Percentiles rank a stretch among this genome's conserved stretches.
Conservation (phyloP, 2,329 filamentous ascomycete species). For the Sporothrix sp. region DNA sequence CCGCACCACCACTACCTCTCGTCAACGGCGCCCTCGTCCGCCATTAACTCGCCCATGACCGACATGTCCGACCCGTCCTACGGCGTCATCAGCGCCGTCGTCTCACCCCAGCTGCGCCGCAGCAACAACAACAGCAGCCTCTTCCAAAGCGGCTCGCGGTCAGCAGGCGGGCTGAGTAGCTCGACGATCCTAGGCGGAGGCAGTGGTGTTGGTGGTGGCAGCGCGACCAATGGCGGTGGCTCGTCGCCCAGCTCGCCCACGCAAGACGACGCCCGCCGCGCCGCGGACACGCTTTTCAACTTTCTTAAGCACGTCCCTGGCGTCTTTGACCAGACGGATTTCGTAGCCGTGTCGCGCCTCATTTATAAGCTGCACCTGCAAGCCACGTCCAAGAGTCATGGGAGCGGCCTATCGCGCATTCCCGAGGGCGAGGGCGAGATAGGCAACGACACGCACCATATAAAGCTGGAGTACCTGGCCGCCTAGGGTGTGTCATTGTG, state of each 20-base stretch:
- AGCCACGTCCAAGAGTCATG: constrained; percentile 19
- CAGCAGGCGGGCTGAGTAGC: constrained; percentile 19
- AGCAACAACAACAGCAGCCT: constrained; percentile 43
- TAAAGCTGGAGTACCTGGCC: constrained; percentile 31
- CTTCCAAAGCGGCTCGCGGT: constrained; percentile 20
- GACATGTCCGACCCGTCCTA: constrained; percentile 35
- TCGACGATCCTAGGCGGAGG: constrained; percentile 9
- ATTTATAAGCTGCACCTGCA: constrained; percentile 79
- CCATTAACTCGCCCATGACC: constrained; percentile 41
- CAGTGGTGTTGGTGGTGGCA: too few species aligned
- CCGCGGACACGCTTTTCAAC: constrained; percentile 68
- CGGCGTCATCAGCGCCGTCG: constrained; percentile 29
- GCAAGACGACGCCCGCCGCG: constrained; percentile 75
- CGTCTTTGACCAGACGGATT: constrained; percentile 68
- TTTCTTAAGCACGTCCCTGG: constrained; percentile 64
- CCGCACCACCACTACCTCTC: constrained; percentile 45
- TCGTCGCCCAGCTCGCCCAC: constrained; percentile 58
- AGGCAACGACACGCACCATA: too few species aligned
- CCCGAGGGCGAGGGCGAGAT: constrained; percentile 49
- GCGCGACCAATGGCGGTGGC: constrained; percentile 37
- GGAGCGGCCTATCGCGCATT: constrained; percentile 38
- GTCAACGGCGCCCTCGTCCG: constrained; percentile 41
- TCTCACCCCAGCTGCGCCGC: constrained; percentile 37
- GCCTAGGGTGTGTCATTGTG: constrained; percentile 17
- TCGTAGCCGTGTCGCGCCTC: constrained; percentile 66